phyloP scores from a whole-genome alignment of 2,329 filamentous ascomycete species.

The Nannizzia gypsea region DNA sequence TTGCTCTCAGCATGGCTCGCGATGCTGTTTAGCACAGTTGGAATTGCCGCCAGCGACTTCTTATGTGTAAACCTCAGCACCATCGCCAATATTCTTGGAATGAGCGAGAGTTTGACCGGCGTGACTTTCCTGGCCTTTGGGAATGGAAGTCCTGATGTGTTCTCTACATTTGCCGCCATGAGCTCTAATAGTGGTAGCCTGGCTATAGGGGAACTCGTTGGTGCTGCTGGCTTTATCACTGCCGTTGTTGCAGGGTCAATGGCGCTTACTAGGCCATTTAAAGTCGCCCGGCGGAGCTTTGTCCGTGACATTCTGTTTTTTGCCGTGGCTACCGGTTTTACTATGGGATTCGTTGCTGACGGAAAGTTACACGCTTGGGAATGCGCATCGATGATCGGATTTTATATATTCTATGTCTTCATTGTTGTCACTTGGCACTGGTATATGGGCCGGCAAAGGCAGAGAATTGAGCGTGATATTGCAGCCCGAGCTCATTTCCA shows the following conservation, averaged over 20 bases:
- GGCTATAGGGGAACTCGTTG: constrained; percentile 88
- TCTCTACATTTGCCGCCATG: constrained; percentile 98
- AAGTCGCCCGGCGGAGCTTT: constrained; percentile 79
- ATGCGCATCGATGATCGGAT: constrained; percentile 76
- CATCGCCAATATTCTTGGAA: constrained; percentile 73
- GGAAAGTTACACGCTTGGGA: constrained; percentile 80
- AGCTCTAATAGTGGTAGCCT: constrained; percentile 92
- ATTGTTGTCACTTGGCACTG: constrained; percentile 90
- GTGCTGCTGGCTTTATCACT: constrained; percentile 90
- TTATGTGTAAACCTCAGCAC: constrained; percentile 95
- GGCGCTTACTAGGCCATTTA: constrained; percentile 91
- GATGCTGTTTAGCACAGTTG: constrained; percentile 88
- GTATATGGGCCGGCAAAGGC: constrained; percentile 55
- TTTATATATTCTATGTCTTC: constrained; percentile 80
- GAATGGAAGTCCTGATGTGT: constrained; percentile 95
- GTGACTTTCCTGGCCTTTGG: constrained; percentile 95
- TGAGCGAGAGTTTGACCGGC: constrained; percentile 91
- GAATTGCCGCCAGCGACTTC: constrained; percentile 95
- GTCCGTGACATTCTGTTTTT: constrained; percentile 89
- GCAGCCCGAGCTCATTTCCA: constrained; percentile 65
- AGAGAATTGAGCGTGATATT: constrained; percentile 52
- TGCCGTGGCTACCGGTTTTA: constrained; percentile 72
- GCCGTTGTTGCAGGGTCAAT: constrained; percentile 94
- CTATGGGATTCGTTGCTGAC: constrained; percentile 76
- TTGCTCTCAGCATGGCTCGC: constrained; percentile 73